Evolutionary conservation across 768 basidiomycete genomes (phyloP).

Genomic region (Hortiboletus campestris): DNA sequence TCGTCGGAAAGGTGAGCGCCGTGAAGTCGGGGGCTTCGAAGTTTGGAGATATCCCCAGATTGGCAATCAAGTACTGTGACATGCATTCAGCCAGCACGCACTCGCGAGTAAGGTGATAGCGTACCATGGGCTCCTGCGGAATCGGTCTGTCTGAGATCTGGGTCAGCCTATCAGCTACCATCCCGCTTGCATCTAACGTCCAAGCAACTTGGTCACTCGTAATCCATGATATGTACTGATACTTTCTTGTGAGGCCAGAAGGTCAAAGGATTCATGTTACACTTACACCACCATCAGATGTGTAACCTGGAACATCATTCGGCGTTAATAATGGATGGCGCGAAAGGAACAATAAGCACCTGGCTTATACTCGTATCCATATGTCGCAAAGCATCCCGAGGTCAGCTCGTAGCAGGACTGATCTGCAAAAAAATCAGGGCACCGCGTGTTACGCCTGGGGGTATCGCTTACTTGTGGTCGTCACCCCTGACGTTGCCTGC

Average conservation of each 20-base stretch:
- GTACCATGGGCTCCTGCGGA: constrained; percentile 82
- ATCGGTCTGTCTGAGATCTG: constrained; percentile 69
- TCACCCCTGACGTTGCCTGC: constrained; percentile 76
- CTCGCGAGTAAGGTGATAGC: constrained; percentile 5
- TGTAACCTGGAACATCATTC: constrained; percentile 18
- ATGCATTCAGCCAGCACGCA: background rate
- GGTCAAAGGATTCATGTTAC: background rate
- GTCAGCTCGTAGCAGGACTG: constrained; percentile 61
- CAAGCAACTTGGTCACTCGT: constrained; percentile 59
- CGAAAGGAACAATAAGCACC: constrained; percentile 36
- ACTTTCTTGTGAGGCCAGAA: constrained; percentile 5
- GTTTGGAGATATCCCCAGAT: constrained; percentile 81
- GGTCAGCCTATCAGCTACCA: constrained; percentile 53
- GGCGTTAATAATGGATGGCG: background rate
- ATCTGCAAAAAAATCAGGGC: constrained; percentile 38
- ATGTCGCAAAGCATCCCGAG: constrained; percentile 58
- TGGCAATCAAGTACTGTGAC: constrained; percentile 74
- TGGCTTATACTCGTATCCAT: constrained; percentile 81
- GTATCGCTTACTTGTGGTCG: constrained; percentile 49
- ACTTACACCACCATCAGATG: constrained; percentile 48
- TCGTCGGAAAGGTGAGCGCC: constrained; percentile 68
- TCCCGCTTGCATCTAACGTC: constrained; percentile 64
- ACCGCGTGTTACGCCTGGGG: background rate
- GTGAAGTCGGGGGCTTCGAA: constrained; percentile 75
- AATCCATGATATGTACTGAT: constrained; percentile 80